Evolutionary conservation across 805 yeast genomes (phyloP).

Genomic region (Candida verbasci): DNA sequence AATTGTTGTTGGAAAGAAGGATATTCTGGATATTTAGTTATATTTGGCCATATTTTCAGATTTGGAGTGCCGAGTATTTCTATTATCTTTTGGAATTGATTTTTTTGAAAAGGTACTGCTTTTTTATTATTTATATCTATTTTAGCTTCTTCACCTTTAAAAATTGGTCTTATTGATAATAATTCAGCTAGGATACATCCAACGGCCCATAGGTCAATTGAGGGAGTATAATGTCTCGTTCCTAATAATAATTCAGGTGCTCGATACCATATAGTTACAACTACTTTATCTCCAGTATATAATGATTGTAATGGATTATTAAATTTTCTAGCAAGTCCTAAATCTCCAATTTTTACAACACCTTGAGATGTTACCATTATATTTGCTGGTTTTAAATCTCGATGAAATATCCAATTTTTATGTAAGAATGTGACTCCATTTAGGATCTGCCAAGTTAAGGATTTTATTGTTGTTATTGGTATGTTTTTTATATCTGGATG

Average conservation of each 20-base stretch:
- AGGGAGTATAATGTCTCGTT: constrained; percentile 87
- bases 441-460: constrained; percentile 86
- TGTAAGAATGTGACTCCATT: constrained; percentile 90
- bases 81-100: constrained; percentile 83
- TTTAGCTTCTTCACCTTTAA: constrained; percentile 97
- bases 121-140: constrained; percentile 79
- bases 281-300: constrained; percentile 91
- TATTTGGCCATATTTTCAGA: constrained; percentile 70
- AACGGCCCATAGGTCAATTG: constrained; percentile 92
- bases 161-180: constrained; percentile 82
- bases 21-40: constrained; percentile 82
- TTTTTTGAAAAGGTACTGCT: constrained; percentile 89
- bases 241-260: constrained; percentile 92
- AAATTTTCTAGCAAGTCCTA: constrained; percentile 86
- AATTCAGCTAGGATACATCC: constrained; percentile 94
- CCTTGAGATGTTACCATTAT: constrained; percentile 92
- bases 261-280: constrained; percentile 95
- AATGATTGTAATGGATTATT: constrained; percentile 81
- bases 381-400: constrained; percentile 96
- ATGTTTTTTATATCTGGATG: constrained; percentile 81
- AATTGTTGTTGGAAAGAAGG: constrained; percentile 43
- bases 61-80: constrained; percentile 94
- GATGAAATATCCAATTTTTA: constrained; percentile 92
- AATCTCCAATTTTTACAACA: constrained; percentile 91
- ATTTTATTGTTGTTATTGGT: constrained; percentile 74